These are phyloP conservation scores for Beauveria rudraprayagi DNA, from an alignment of 2,329 filamentous ascomycete genomes.

Conservation along the genomic window DNA sequence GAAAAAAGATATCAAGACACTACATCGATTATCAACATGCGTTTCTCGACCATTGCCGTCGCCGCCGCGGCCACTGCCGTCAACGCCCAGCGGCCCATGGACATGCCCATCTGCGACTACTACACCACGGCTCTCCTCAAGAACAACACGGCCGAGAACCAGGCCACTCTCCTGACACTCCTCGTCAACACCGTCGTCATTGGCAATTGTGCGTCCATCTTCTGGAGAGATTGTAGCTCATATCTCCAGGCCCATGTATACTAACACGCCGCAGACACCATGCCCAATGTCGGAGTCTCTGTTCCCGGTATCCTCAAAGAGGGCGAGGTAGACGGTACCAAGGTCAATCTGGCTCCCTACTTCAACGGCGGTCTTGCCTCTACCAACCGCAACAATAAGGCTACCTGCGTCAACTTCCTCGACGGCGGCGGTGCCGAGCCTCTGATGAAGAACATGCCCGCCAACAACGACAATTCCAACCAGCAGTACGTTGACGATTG, in stretches of 20 bases:
- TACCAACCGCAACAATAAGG: conserved; percentile 41
- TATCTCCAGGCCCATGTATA: neutral
- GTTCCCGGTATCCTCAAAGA: conserved; percentile 51
- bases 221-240: too few relatives aligned
- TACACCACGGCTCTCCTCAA: conserved; percentile 53
- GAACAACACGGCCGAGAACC: conserved; percentile 51
- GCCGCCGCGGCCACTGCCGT: conserved; percentile 16
- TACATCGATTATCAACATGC: conserved; percentile 16
- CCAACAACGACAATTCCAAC: conserved; percentile 39
- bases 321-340: conserved; percentile 39
- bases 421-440: conserved; percentile 50
- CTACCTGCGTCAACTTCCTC: conserved; percentile 49
- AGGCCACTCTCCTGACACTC: conserved; percentile 45
- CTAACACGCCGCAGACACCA: conserved; percentile 33
- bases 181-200: conserved; percentile 57
- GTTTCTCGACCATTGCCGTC: conserved; percentile 17
- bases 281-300: conserved; percentile 41
- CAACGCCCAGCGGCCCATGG: conserved; percentile 38
- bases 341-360: conserved; percentile 51
- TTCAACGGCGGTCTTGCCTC: conserved; percentile 48
- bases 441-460: conserved; percentile 46
- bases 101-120: conserved; percentile 52
- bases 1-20: neutral
- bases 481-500: conserved; percentile 42
- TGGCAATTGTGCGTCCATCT: conserved; percentile 42